Evolutionary conservation across 2,329 filamentous ascomycete genomes (phyloP).

Genomic region (Dactylella cylindrospora): DNA sequence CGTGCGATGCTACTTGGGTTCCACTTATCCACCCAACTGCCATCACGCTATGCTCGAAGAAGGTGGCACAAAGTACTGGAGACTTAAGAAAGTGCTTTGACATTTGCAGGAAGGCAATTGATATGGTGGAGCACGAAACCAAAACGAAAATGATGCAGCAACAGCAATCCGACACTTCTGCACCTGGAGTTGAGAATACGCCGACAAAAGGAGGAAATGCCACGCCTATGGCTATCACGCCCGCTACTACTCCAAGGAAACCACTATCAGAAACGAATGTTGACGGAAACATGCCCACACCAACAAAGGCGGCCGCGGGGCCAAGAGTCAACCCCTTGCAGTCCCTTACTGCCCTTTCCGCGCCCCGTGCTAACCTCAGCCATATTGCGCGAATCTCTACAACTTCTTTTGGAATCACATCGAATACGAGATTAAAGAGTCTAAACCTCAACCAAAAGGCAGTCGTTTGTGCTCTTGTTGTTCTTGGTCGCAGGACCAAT

Average conservation of each 20-base stretch:
- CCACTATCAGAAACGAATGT: slow-evolving; percentile 73
- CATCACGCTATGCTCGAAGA: slow-evolving; percentile 90
- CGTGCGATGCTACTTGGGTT: slow-evolving; percentile 60
- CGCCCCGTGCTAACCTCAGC: slow-evolving; percentile 82
- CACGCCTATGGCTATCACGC: slow-evolving; percentile 26
- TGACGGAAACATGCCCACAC: slow-evolving; percentile 65
- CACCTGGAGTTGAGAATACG: slow-evolving; percentile 23
- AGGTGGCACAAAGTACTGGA: slow-evolving; percentile 89
- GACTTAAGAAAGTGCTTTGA: slow-evolving; percentile 95
- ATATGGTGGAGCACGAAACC: slow-evolving; percentile 83
- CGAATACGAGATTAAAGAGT: slow-evolving; percentile 76
- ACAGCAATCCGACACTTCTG: slow-evolving; percentile 56
- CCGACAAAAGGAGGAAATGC: slow-evolving; percentile 52
- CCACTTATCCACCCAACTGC: slow-evolving; percentile 93
- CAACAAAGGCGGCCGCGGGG: slow-evolving; percentile 6
- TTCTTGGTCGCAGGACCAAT: slow-evolving; percentile 72
- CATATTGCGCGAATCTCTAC: slow-evolving; percentile 92
- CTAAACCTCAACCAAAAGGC: slow-evolving; percentile 97
- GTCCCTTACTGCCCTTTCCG: slow-evolving; percentile 57
- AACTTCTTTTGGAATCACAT: slow-evolving; percentile 85
- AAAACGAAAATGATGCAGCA: slow-evolving; percentile 67
- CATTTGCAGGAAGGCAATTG: slow-evolving; percentile 84
- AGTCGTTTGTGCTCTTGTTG: slow-evolving; percentile 81
- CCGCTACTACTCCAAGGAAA: slow-evolving; percentile 22
- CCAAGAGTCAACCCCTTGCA: slow-evolving; percentile 24